phyloP scores from a whole-genome alignment of 352 stramenopile species.

The Phytophthora pistaciae region DNA sequence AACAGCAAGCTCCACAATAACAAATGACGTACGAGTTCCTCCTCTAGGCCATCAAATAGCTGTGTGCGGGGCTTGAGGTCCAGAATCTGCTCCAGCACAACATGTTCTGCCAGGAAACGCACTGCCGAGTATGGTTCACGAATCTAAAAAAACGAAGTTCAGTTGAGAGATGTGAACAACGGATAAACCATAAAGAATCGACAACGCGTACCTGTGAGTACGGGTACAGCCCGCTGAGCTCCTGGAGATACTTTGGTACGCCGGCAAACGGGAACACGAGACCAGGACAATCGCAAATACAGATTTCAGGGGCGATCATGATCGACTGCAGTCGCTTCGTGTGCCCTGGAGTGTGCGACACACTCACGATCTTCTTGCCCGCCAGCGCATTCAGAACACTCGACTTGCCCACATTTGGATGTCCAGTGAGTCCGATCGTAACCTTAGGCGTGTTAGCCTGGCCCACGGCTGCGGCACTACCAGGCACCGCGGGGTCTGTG shows the following conservation, averaged over 20 bases:
- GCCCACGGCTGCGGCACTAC: conserved; percentile 34
- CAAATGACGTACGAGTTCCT: conserved; percentile 62
- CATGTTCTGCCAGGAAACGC: conserved; percentile 84
- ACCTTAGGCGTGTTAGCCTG: conserved; percentile 64
- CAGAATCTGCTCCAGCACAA: conserved; percentile 75
- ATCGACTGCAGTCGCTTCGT: conserved; percentile 90
- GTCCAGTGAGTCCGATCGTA: conserved; percentile 89
- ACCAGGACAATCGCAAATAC: conserved; percentile 88
- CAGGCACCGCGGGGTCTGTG: conserved; percentile 30
- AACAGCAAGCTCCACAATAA: conserved; percentile 2
- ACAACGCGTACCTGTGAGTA: conserved; percentile 75
- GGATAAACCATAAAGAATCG: neutral
- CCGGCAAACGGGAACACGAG: conserved; percentile 87
- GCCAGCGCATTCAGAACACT: conserved; percentile 88
- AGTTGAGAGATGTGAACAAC: conserved; percentile 1
- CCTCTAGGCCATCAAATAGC: conserved; percentile 78
- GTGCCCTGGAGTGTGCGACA: conserved; percentile 87
- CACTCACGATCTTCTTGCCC: conserved; percentile 89
- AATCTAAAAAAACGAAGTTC: conserved; percentile 52
- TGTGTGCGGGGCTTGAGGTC: conserved; percentile 78
- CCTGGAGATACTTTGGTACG: conserved; percentile 86
- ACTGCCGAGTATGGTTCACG: conserved; percentile 90
- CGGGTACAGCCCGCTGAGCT: conserved; percentile 84
- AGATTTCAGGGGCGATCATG: conserved; percentile 84
- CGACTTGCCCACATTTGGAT: conserved; percentile 91